phyloP scores from a whole-genome alignment of 345 rosid genomes.

The Litchi chinensis region DNA sequence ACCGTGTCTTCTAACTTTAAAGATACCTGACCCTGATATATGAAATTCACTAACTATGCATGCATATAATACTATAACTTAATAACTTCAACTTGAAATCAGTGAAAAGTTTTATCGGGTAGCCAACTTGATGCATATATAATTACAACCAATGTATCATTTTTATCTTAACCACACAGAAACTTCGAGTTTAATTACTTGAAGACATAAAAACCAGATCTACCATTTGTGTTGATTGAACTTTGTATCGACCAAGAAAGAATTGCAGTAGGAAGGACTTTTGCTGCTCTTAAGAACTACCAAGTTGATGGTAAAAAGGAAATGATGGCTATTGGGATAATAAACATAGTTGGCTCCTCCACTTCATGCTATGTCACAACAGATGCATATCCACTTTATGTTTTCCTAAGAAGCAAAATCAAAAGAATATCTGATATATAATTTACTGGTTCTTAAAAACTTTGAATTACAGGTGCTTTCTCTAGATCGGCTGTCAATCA shows the following conservation, averaged over 20 bases:
- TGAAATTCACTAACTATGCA: no score
- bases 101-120: no score
- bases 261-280: constrained; percentile 95
- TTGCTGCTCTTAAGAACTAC: constrained; percentile 85
- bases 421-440: neutral
- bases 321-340: constrained; percentile 93
- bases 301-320: constrained; percentile 98
- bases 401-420: neutral
- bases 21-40: no score
- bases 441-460: neutral
- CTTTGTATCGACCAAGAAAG: constrained; percentile 72
- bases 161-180: no score
- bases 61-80: no score
- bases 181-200: no score
- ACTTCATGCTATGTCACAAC: constrained; percentile 95
- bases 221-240: neutral
- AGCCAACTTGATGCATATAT: no score
- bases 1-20: no score
- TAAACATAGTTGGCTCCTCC: constrained; percentile 92
- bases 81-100: no score
- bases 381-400: constrained; percentile 32
- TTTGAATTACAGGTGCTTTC: constrained; percentile 64
- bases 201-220: no score
- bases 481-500: constrained; percentile 94
- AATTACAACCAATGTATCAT: no score